Percentiles rank a stretch among this genome's conserved stretches.
Conservation (phyloP, 225 moss, liverwort and hornwort genomes). For the Thuidium tamariscinum region DNA sequence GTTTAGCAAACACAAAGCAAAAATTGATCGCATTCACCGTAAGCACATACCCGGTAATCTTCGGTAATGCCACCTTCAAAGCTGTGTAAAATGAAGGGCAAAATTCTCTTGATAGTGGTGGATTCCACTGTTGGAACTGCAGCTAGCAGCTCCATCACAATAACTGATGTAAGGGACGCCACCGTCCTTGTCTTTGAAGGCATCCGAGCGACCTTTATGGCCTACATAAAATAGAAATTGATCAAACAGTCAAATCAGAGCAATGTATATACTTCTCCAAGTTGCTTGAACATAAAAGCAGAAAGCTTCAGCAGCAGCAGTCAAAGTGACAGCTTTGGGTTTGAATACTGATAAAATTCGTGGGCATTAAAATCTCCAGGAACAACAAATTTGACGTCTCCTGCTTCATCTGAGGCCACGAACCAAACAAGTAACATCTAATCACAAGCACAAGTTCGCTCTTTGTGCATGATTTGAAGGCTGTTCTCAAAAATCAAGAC, state of each 20-base stretch:
- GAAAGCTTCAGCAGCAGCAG: neutral
- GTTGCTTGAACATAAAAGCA: neutral
- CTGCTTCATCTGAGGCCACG: neutral
- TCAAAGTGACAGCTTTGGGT: neutral
- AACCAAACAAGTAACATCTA: neutral
- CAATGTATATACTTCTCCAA: neutral
- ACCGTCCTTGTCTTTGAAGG: conserved; percentile 58
- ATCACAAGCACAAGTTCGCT: neutral
- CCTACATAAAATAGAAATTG: conserved; percentile 21
- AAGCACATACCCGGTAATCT: conserved; percentile 62
- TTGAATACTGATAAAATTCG: neutral
- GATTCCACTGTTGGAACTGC: conserved; percentile 64
- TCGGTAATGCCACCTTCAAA: conserved; percentile 62
- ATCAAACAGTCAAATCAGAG: neutral
- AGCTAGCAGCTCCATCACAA: conserved; percentile 77
- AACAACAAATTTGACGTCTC: neutral
- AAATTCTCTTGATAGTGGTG: conserved; percentile 60
- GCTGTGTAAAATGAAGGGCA: conserved; percentile 67
- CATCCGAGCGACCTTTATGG: conserved; percentile 50
- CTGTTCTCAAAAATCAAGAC: neutral
- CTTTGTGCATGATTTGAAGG: neutral
- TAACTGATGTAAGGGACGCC: conserved; percentile 54
- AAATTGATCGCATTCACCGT: neutral
- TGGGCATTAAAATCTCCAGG: neutral
- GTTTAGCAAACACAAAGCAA: neutral